These are phyloP conservation scores for Fagus sylvatica DNA, from an alignment of 306 rosid genomes.

Conservation along the genomic window DNA sequence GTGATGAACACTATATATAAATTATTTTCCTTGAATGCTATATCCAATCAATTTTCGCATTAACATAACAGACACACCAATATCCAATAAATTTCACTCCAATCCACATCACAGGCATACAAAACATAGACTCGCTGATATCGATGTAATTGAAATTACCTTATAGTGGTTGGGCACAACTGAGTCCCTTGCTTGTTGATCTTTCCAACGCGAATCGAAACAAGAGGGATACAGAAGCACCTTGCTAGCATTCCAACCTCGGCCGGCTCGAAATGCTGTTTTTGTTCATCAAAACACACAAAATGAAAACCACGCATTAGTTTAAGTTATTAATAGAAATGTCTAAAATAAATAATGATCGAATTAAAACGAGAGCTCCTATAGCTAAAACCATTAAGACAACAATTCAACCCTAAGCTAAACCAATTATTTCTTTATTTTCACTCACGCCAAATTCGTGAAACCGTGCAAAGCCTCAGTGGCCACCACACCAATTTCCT, in stretches of 20 bases:
- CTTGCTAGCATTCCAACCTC: constrained; percentile 96
- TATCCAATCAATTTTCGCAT: too few species aligned
- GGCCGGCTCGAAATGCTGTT: constrained; percentile 91
- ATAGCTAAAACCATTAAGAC: not conserved
- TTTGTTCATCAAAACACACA: constrained; percentile 17
- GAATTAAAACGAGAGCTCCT: not conserved
- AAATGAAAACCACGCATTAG: not conserved
- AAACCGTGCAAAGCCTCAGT: constrained; percentile 24
- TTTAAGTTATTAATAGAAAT: not conserved
- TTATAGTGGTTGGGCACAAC: constrained; percentile 63
- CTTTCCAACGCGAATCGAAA: constrained; percentile 87
- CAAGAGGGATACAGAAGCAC: constrained; percentile 97
- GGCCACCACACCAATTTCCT: constrained; percentile 19
- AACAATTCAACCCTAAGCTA: not conserved
- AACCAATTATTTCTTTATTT: not conserved
- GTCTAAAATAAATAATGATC: not conserved
- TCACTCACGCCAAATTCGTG: constrained; percentile 25
- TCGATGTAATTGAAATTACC: constrained; percentile 49
- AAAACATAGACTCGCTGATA: not conserved
- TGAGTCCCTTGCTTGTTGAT: constrained; percentile 69
- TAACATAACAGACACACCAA: too few species aligned
- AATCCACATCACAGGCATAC: not conserved
- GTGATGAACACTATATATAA: not conserved
- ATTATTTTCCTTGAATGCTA: not conserved
- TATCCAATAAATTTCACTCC: not conserved